A percentile compares a stretch with the other conserved stretches of the same genome.
phyloP scores from a whole-genome alignment of 768 basidiomycete genomes.

The Termitomyces sp. region DNA sequence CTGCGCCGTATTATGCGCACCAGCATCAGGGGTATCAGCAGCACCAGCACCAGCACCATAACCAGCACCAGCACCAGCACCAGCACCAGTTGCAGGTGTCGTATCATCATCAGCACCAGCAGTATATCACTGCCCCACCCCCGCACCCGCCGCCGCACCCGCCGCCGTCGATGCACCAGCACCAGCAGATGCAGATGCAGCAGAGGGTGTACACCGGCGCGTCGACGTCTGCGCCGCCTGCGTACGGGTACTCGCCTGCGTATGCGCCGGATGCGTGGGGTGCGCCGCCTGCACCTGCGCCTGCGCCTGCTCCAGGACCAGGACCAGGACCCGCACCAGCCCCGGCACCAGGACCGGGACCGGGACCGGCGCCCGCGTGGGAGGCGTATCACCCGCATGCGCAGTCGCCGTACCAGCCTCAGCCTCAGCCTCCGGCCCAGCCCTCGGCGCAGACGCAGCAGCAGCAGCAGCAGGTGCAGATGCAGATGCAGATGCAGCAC shows the following conservation, averaged over 20 bases:
- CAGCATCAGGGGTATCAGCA: not conserved
- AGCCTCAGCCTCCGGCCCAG: not conserved
- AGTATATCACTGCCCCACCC: not conserved
- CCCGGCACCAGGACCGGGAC: not conserved
- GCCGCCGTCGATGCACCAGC: conserved; percentile 10
- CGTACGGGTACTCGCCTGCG: not conserved
- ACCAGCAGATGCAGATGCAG: conserved; percentile 23
- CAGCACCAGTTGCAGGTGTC: not conserved
- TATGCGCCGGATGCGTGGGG: not conserved
- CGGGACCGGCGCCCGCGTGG: not conserved
- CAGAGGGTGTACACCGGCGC: conserved; percentile 19
- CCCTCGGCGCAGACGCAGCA: not conserved
- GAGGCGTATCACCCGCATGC: not conserved
- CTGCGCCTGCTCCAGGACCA: not conserved
- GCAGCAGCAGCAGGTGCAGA: not conserved
- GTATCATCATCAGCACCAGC: not conserved
- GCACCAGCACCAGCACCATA: not conserved
- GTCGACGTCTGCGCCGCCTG: conserved; percentile 17
- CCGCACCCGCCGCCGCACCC: not conserved
- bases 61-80: not conserved
- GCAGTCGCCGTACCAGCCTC: not conserved
- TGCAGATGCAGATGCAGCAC: not conserved
- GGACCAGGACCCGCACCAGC: not conserved
- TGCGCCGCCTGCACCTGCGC: not conserved
- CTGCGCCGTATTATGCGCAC: not conserved